Percentiles rank a stretch among this genome's conserved stretches.
phyloP scores from a whole-genome alignment of 371 early-diverging fungal genomes.

The Zopfochytrium polystomum region DNA sequence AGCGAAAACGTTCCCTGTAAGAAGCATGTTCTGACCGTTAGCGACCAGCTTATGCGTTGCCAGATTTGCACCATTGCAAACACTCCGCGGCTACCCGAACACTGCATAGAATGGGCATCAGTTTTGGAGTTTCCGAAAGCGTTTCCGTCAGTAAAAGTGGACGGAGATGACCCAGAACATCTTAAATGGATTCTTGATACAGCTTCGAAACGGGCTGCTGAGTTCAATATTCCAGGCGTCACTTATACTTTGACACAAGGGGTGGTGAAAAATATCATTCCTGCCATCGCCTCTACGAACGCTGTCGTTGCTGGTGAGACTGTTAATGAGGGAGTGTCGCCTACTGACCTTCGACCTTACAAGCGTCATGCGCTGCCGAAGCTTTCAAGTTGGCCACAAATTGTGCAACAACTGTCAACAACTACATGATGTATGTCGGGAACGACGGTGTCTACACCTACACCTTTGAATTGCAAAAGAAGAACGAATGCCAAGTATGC shows the following conservation, averaged over 20 bases:
- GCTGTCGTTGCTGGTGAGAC: slow-evolving; percentile 89
- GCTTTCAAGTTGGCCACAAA: slow-evolving; percentile 86
- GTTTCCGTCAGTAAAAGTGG: slow-evolving; percentile 73
- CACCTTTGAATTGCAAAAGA: slow-evolving; percentile 80
- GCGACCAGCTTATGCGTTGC: slow-evolving; percentile 36
- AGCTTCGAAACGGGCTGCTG: slow-evolving; percentile 69
- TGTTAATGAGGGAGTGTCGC: background rate
- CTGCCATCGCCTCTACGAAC: slow-evolving; percentile 99
- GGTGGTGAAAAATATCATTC: slow-evolving; percentile 96
- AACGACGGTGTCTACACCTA: slow-evolving; percentile 86
- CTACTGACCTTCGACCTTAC: background rate
- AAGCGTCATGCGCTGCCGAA: slow-evolving; percentile 91
- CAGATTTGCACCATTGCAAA: slow-evolving; percentile 98
- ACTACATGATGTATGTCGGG: slow-evolving; percentile 95
- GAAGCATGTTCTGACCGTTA: background rate
- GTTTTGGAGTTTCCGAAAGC: slow-evolving; percentile 86
- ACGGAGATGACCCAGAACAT: slow-evolving; percentile 84
- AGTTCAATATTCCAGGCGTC: slow-evolving; percentile 84
- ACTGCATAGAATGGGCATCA: slow-evolving; percentile 86
- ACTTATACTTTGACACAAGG: slow-evolving; percentile 92
- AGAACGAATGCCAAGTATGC: slow-evolving; percentile 90
- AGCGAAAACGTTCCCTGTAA: slow-evolving; percentile 82
- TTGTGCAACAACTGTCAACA: slow-evolving; percentile 72
- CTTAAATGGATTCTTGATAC: slow-evolving; percentile 80
- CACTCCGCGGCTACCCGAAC: slow-evolving; percentile 86